Evolutionary conservation across 768 basidiomycete genomes (phyloP), one percentile per base, ranked within the genome.

Genomic region (Suillus luteus): DNA sequence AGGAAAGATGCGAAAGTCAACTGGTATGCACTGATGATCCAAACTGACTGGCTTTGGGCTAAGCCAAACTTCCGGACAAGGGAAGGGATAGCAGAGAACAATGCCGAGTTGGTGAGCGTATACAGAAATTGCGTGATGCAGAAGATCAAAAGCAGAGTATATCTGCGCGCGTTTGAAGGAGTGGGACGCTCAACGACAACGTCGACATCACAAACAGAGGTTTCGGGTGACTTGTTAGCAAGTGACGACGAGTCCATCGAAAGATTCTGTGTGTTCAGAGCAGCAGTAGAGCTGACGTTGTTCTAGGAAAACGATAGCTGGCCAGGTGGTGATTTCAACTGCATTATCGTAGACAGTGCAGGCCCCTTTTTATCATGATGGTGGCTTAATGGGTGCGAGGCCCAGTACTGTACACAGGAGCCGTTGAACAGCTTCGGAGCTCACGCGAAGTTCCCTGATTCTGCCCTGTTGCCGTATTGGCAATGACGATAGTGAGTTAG

Each of bases 61-160:
- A 60, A 33, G 35, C 22, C 43, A 31, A 60, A 37, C 27, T 31
- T 52, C 31, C n/a, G 31, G 59, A 70, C 66, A 22, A 78, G 70
- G 10, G 68, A 64, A 9, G 77, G 75, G 43, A 78, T 70, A 15
- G 74, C 75, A 15, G 75, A 66, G 54, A 76, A 74, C 3, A 75
- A 68, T 24, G 76, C 67, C 10, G 73, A 76, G 60, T 72, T 73
- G 61, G 73, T 77, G 69, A 78, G 75, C 1, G 73, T 67, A 60
- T 79, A 79, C n/a, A 79, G 66, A 64, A 78, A 79, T 55, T 76
- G 70, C 10, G 77, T 74, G 8, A 75, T 66, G 67, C 75, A 79
- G 43, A 80, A 75, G 5, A 79, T 60, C 27, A 68, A 17, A 4
- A 80, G 70, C 35, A 79, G 72, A 44, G 52, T 54, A 54, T 54